Conservation (phyloP, 345 rosid species). For the Eucalyptus guilfoylei region DNA sequence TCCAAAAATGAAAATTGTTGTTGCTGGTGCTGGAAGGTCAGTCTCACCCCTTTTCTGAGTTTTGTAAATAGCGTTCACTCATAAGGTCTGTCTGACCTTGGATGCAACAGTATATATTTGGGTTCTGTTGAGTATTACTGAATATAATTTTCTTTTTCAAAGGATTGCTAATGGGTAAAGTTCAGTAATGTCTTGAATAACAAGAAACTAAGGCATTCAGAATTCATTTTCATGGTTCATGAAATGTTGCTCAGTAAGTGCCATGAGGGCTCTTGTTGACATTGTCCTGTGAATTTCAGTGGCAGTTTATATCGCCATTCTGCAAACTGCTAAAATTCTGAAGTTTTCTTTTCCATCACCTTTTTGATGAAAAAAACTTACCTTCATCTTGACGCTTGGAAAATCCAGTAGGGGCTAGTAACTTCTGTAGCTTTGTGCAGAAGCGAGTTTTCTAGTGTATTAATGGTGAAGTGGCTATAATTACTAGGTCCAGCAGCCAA, state of each 20-base stretch:
- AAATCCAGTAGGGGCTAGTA: background rate
- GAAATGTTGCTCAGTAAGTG: background rate
- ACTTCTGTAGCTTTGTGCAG: background rate
- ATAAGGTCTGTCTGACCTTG: background rate
- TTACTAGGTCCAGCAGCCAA: background rate
- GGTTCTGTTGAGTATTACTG: background rate
- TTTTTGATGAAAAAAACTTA: background rate
- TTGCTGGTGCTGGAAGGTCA: constrained; percentile 99
- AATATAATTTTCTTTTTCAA: background rate
- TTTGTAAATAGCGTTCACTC: background rate
- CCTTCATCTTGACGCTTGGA: background rate
- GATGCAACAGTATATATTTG: background rate
- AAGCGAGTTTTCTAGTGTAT: background rate
- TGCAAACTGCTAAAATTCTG: background rate
- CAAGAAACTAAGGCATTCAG: background rate
- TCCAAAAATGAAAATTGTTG: constrained; percentile 94
- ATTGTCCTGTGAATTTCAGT: background rate
- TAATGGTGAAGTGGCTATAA: background rate
- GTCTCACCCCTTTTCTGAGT: background rate
- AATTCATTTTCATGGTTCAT: background rate
- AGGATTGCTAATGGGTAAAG: background rate
- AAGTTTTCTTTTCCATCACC: background rate
- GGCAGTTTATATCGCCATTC: background rate
- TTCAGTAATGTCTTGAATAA: background rate
- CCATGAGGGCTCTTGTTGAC: background rate